Evolutionary conservation across 75 land plant species (phyloP).

Genomic region (Selaginella tamariscina): DNA sequence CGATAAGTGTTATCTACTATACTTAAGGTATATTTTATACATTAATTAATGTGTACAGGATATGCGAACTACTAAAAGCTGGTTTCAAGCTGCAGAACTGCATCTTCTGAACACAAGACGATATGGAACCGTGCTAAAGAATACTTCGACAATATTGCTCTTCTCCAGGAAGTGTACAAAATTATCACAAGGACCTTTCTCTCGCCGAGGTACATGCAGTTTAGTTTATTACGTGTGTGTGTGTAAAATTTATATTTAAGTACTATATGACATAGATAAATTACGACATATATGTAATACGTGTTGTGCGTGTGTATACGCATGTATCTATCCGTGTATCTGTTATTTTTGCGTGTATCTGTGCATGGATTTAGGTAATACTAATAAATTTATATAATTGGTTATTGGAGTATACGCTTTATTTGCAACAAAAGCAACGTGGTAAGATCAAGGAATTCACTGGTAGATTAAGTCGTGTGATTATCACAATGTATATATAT

Average conservation of each 20-base stretch:
- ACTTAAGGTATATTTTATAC: background rate
- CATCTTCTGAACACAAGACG: constrained; percentile 1
- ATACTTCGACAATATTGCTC: constrained; percentile 46
- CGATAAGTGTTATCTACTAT: too few species aligned
- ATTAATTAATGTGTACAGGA: constrained; percentile 14
- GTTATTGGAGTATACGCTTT: too few species aligned
- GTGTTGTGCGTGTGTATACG: too few species aligned
- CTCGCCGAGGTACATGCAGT: constrained; percentile 44
- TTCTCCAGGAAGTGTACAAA: too few species aligned
- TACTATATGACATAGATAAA: background rate
- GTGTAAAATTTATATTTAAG: background rate
- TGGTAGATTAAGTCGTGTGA: too few species aligned
- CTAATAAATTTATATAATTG: too few species aligned
- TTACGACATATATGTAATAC: constrained; percentile 33
- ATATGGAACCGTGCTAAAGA: constrained; percentile 45
- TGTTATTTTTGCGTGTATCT: too few species aligned
- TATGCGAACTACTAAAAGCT: constrained; percentile 23
- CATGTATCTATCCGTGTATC: too few species aligned
- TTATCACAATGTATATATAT: too few species aligned
- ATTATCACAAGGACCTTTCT: too few species aligned
- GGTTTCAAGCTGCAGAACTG: constrained; percentile 43
- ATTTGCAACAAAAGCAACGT: constrained; percentile 56
- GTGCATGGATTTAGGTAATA: too few species aligned
- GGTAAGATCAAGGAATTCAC: constrained; percentile 36
- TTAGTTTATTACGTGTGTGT: constrained; percentile 52